Base-by-base conservation (phyloP, 257 asterid genomes). In the Osmanthus fragrans region DNA sequence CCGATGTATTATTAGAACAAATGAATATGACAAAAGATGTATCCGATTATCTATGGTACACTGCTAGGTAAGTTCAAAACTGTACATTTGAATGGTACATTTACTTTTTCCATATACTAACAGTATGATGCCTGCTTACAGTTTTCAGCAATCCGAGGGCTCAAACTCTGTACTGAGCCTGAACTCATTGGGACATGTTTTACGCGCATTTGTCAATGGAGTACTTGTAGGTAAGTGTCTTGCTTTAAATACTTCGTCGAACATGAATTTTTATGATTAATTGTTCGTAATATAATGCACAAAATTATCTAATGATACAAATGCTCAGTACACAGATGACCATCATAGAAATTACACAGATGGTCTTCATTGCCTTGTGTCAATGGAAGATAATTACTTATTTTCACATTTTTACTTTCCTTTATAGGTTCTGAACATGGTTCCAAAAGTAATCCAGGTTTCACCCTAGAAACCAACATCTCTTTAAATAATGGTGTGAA, bases 41-140 rank as follows among this genome's bases (percentile, higher is more conserved):
- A 42, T 90, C 97, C 2, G 99, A 92, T 77, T 92, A 94, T 79
- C 83, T 94, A 42, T 94, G 99, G 99, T 94, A 92, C 90, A 92
- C 89, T 66, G 16, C 77, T 67, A 89, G 92, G 99, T 94, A 84
- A 66, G 18, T 3, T 21, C 4, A 58, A 71, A 74, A 39, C 32
- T 63, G 65, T 19, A 0, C 36, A 18, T 70, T 10, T 70, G 19
- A 40, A 45, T 78, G 74, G 36, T 68, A 47, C 37, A 18, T 42
- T 32, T 36, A 36, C 19, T 60, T 66, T 69, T 72, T 5, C 45
- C 74, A 27, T 77, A 3, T 69, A 33, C 77, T 86, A 75, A 87
- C 75, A 67, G 75, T 72, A 69, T 27, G 70, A 54, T 80, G 39
- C 71, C 29, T 72, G 33, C 70, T 81, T 63, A 76, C 83, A 94